Base-by-base conservation (phyloP, 257 asterid species). In the Ehretia macrophylla region DNA sequence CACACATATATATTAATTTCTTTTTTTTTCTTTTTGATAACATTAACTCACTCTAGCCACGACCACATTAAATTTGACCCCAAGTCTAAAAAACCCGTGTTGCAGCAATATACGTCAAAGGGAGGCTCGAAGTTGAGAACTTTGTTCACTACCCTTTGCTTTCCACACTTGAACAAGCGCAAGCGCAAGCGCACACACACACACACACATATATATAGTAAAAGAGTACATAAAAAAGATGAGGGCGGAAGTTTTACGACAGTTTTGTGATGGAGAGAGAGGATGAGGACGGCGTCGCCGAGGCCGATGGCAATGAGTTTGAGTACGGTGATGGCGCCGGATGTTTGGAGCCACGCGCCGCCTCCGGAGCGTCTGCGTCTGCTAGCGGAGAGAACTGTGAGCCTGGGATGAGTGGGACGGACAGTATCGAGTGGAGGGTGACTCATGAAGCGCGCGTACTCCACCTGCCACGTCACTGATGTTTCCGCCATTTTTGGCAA, bases 391-490 rank as follows among this genome's bases (percentile, higher is more conserved):
- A 27, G 35, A 27, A 27, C 27, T 20, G 11, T 0, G 3, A 49
- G 54, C 14, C 0, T 19, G 1, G 54, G 54, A 21, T 49, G 54
- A 6, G 54, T 17, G 0, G 27, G 54, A 13, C 23, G 11, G 22
- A n/a, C 23, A 4, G 4, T 49, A n/a, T n/a, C n/a, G n/a, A 10
- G 17, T 18, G 4, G 17, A 32, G 10, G 57, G n/a, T 11, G 57
- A 14, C 5, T 5, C 18, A 52, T 22, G 57, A 52, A 52, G 3
- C 57, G 38, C 8, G 57, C 57, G 38, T 52, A 52, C 38, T 52
- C 57, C 57, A 52, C 57, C 57, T 23, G 57, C 57, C 57, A 52
- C 38, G 57, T 20, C 38, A 23, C 8, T 8, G 55, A n/a, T 50
- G 13, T 0, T 21, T 4, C 37, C 57, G 38, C 38, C 57, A 52